A percentile compares a stretch with the other conserved stretches of the same genome.
phyloP scores from a whole-genome alignment of 345 rosid species.

The Eucalyptus sp. region DNA sequence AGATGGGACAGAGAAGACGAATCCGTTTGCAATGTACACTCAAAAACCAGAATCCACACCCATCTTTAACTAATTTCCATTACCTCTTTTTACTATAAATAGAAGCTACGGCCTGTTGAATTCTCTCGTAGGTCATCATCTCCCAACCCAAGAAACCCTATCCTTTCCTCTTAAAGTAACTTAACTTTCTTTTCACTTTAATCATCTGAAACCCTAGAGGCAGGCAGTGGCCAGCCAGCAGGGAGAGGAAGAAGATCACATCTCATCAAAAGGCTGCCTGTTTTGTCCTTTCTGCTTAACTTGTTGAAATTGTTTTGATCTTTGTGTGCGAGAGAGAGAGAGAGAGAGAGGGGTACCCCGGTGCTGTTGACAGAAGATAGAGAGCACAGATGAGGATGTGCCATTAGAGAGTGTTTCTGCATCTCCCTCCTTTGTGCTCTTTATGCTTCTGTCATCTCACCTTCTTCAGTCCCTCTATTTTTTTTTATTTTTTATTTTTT shows the following conservation, averaged over 20 bases:
- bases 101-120: not conserved
- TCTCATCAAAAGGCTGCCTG: not conserved
- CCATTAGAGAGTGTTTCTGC: constrained; percentile 12
- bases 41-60: not conserved
- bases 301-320: not conserved
- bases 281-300: not conserved
- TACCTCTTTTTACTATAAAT: not conserved
- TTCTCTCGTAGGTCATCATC: not conserved
- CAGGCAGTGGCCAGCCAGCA: not conserved
- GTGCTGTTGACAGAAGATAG: constrained; percentile 96
- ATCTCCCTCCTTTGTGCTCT: constrained; percentile 82
- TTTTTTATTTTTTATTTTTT: not conserved
- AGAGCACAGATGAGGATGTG: constrained; percentile 91
- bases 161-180: not conserved
- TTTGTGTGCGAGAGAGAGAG: not conserved
- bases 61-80: not conserved
- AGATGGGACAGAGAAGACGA: not conserved
- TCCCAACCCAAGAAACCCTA: not conserved
- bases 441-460: constrained; percentile 80
- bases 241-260: not conserved
- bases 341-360: constrained; percentile 4
- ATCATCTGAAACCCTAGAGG: not conserved
- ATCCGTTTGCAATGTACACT: not conserved
- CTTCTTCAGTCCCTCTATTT: constrained; percentile 1
- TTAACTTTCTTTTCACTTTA: not conserved